These are phyloP conservation scores for Conticribra guillardii DNA, from an alignment of 108 stramenopile species.

Conservation along the genomic window DNA sequence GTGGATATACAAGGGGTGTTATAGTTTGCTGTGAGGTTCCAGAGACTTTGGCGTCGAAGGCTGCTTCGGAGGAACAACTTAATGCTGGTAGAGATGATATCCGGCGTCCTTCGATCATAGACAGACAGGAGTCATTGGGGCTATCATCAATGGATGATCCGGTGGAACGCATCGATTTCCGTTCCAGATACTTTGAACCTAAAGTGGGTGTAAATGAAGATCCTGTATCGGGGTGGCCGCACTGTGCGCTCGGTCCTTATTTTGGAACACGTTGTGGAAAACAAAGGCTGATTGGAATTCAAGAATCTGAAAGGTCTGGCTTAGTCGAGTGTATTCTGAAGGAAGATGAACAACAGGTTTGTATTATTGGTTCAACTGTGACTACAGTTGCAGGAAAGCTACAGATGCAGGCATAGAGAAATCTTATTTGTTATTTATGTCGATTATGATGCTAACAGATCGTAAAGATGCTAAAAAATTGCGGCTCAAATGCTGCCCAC, in stretches of 20 bases:
- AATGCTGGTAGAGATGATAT: no score
- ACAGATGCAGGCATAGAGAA: slow-evolving; percentile 28
- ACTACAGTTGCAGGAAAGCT: slow-evolving; percentile 56
- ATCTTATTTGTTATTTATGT: not conserved
- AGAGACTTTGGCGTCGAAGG: not conserved
- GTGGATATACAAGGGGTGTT: slow-evolving; percentile 77
- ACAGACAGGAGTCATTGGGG: not conserved
- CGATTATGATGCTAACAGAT: no score
- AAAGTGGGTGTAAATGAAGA: slow-evolving; percentile 96
- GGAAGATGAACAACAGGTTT: slow-evolving; percentile 51
- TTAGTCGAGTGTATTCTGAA: slow-evolving; percentile 74
- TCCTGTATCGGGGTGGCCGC: slow-evolving; percentile 96
- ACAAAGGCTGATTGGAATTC: slow-evolving; percentile 73
- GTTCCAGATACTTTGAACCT: slow-evolving; percentile 94
- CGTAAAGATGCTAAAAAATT: not conserved
- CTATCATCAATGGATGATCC: slow-evolving; percentile 14
- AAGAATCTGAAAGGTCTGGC: slow-evolving; percentile 90
- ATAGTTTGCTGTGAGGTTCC: slow-evolving; percentile 70
- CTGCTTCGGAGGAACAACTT: not conserved
- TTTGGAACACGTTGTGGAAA: slow-evolving; percentile 84
- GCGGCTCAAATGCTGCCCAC: no score
- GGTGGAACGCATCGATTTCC: slow-evolving; percentile 65
- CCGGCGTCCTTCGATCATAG: not conserved
- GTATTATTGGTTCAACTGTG: slow-evolving; percentile 68
- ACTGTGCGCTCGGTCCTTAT: slow-evolving; percentile 92